Base-by-base conservation (phyloP, 768 basidiomycete species). In the Pholiota conissans region DNA sequence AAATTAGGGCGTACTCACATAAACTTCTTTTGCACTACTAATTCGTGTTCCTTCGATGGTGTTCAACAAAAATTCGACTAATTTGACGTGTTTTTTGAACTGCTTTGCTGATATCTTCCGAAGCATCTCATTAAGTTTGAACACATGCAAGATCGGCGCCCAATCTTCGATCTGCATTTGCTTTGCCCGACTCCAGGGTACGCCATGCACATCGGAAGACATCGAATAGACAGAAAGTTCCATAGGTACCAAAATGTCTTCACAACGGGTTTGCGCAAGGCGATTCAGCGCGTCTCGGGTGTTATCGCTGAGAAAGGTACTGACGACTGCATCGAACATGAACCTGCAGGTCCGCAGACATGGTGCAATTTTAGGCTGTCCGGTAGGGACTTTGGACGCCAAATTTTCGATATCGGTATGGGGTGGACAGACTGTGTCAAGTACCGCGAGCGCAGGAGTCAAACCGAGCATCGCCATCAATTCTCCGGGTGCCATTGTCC, bases 171-270 rank as follows among this genome's bases (percentile, higher is more conserved):
- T 4, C 14, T 54, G 53, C 2, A 20, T 26, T 45, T 54, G 53
- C 53, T 54, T 54, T 40, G 34, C 45, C 6, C 46, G 42, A 30
- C 53, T 54, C 42, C 53, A 54, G 2, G 40, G 22, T 3, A 20
- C 37, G 6, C 46, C 42, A 30, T 54, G 40, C 1, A 47, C 53
- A n/a, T 54, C n/a, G 20, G 42, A 32, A 16, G 20, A 54, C 40
- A 54, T 42, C 7, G 53, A 54, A n/a, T 54, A 54, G 7, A 54
- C 29, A 7, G 40, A 29, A 4, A 54, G 29, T n/a, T 26, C 24
- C 42, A 54, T 32, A n/a, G 28, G 42, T 5, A 1, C 24, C 5
- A 5, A 3, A 14, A 5, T 27, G 8, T 27, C 40, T 18, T 54
- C 53, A 24, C 53, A 54, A 29, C 53, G 53, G 2, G 29, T 27